Conservation (phyloP, 441 rosid species). For the Pelargonium citronellum region DNA sequence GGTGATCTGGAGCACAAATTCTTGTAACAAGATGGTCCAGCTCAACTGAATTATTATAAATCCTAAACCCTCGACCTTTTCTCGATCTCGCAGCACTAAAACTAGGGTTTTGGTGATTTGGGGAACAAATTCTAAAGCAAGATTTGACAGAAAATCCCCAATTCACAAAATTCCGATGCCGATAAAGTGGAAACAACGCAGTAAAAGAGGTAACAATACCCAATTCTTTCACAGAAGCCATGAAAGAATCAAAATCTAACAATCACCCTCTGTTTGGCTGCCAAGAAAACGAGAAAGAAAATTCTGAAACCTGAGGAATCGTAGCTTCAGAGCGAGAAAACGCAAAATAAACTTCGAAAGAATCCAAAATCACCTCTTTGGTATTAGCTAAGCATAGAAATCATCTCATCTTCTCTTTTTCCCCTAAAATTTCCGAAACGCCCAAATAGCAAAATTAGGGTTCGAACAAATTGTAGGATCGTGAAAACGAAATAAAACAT, state of each 20-base stretch:
- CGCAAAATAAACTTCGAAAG: not conserved
- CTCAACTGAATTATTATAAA: constrained; percentile 41
- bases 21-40: constrained; percentile 59
- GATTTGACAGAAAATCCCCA: constrained; percentile 12
- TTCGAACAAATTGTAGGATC: too few relatives aligned
- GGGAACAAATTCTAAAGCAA: constrained; percentile 19
- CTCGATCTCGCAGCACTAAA: constrained; percentile 23
- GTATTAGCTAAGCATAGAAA: too few relatives aligned
- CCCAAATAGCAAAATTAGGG: too few relatives aligned
- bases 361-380: not conserved
- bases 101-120: constrained; percentile 28
- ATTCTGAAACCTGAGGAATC: not conserved
- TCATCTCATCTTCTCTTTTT: too few relatives aligned
- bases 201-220: constrained; percentile 17
- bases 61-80: constrained; percentile 32
- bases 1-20: constrained; percentile 26
- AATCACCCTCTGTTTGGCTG: constrained; percentile 10
- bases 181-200: constrained; percentile 23
- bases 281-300: constrained; percentile 9
- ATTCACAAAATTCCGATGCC: constrained; percentile 15
- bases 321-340: not conserved
- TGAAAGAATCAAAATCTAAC: constrained; percentile 13
- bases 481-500: not conserved
- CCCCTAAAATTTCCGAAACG: too few relatives aligned
- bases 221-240: constrained; percentile 45